A percentile compares a stretch with the other conserved stretches of the same genome.
Evolutionary conservation across 2,329 filamentous ascomycete genomes (phyloP).

Genomic region (Magnaporthiopsis rhizophila): DNA sequence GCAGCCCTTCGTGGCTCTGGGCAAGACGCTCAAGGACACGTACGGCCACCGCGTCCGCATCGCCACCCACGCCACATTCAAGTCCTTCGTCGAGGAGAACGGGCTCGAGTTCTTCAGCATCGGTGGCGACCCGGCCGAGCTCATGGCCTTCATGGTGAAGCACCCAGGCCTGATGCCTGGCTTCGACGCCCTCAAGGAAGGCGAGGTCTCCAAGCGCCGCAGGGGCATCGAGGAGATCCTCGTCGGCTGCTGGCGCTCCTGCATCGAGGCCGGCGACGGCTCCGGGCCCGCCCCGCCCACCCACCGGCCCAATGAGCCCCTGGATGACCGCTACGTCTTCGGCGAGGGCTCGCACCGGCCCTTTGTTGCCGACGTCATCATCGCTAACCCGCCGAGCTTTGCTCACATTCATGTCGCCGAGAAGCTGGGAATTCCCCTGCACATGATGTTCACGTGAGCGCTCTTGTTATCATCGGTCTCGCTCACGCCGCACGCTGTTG

Average conservation of each 20-base stretch:
- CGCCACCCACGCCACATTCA: constrained; percentile 64
- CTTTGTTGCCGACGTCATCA: constrained; percentile 60
- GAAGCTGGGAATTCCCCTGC: constrained; percentile 55
- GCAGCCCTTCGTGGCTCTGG: constrained; percentile 66
- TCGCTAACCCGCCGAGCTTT: constrained; percentile 59
- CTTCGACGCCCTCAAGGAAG: constrained; percentile 65
- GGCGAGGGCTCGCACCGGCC: constrained; percentile 24
- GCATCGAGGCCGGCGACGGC: constrained; percentile 49
- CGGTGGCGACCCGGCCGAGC: constrained; percentile 65
- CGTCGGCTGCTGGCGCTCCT: constrained; percentile 80
- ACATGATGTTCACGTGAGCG: constrained; percentile 63
- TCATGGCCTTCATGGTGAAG: constrained; percentile 90
- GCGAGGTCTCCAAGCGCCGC: constrained; percentile 67
- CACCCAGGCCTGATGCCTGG: constrained; percentile 81
- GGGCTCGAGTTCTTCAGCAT: constrained; percentile 70
- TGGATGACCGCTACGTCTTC: not conserved
- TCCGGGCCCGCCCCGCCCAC: constrained; percentile 6
- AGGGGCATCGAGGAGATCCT: constrained; percentile 72
- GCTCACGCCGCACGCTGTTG: not conserved
- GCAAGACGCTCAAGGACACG: constrained; percentile 52
- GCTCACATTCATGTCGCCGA: constrained; percentile 59
- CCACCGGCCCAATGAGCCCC: constrained; percentile 2
- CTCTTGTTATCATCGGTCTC: too few species aligned
- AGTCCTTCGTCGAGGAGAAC: constrained; percentile 59
- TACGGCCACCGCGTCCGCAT: constrained; percentile 66